phyloP scores from a whole-genome alignment of 2,329 filamentous ascomycete species.

The Fusarium sp. region DNA sequence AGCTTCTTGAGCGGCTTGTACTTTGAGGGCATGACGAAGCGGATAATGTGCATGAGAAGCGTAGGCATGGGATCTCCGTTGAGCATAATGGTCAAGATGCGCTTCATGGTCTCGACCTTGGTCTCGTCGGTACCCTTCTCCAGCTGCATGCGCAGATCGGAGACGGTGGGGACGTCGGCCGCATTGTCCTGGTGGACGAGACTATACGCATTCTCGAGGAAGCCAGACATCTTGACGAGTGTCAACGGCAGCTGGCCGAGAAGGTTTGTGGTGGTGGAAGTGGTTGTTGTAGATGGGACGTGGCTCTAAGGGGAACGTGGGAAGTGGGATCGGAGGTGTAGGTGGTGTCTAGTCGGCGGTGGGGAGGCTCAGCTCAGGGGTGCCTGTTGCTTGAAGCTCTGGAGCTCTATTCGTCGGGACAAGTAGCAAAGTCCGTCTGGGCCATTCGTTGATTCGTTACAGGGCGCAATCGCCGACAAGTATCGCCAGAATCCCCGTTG shows the following conservation, averaged over 20 bases:
- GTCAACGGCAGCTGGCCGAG: conserved; percentile 39
- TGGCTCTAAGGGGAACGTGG: conserved; percentile 43
- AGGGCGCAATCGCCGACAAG: conserved; percentile 46
- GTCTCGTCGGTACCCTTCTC: conserved; percentile 94
- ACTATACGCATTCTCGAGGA: conserved; percentile 95
- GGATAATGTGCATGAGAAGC: conserved; percentile 99
- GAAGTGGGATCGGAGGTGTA: conserved; percentile 43
- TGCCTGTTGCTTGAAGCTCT: conserved; percentile 34
- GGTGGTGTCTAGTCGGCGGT: conserved; percentile 47
- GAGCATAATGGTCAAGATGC: conserved; percentile 95
- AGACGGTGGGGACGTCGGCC: conserved; percentile 88
- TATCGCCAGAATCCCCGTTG: conserved; percentile 46
- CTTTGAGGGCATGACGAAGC: conserved; percentile 99
- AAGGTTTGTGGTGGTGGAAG: conserved; percentile 27
- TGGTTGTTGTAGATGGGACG: conserved; percentile 45
- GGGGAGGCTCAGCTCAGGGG: conserved; percentile 50
- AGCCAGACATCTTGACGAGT: conserved; percentile 83
- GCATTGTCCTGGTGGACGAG: conserved; percentile 98
- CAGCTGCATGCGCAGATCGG: conserved; percentile 91
- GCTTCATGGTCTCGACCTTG: conserved; percentile 97
- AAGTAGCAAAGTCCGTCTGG: conserved; percentile 42
- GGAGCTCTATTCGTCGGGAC: conserved; percentile 39
- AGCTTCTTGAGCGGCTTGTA: conserved; percentile 97
- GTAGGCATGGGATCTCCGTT: conserved; percentile 97
- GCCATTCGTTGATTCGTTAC: conserved; percentile 47